Percentiles rank a stretch among this genome's conserved stretches.
Conservation (phyloP, 2,329 filamentous ascomycete genomes). For the Trichoderma sp. region DNA sequence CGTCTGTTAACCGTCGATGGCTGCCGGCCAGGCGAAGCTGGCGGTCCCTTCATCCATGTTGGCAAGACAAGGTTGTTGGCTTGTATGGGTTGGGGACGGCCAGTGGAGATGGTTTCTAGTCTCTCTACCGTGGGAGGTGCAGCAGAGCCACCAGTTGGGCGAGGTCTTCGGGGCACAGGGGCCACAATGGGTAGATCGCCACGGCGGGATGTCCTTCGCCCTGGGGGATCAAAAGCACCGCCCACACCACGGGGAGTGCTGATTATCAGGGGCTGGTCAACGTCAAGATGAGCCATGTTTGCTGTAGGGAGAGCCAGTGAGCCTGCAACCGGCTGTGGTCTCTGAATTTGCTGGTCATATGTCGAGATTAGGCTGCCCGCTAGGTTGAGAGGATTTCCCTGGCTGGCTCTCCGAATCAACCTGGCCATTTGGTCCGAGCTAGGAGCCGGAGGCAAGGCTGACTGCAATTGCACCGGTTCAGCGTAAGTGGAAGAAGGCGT, state of each 20-base stretch:
- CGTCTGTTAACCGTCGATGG: slow-evolving; percentile 46
- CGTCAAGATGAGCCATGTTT: slow-evolving; percentile 21
- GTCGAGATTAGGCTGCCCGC: slow-evolving; percentile 41
- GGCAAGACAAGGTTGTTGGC: slow-evolving; percentile 28
- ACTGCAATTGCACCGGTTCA: slow-evolving; percentile 15
- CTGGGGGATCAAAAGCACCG: slow-evolving; percentile 51
- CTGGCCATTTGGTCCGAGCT: slow-evolving; percentile 41
- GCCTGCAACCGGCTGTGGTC: slow-evolving; percentile 3
- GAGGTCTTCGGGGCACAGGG: slow-evolving; percentile 53
- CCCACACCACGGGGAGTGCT: slow-evolving; percentile 57
- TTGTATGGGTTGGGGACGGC: slow-evolving; percentile 23
- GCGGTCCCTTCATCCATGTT: slow-evolving; percentile 38
- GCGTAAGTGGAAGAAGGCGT: not conserved
- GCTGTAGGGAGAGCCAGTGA: not conserved
- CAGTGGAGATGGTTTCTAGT: slow-evolving; percentile 55
- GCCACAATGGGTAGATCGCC: slow-evolving; percentile 50
- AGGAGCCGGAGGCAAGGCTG: slow-evolving; percentile 40
- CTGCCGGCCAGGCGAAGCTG: slow-evolving; percentile 36
- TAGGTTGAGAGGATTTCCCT: slow-evolving; percentile 40
- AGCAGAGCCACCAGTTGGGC: slow-evolving; percentile 33
- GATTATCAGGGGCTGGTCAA: slow-evolving; percentile 59
- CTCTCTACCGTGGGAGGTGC: slow-evolving; percentile 50
- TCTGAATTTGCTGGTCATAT: not conserved
- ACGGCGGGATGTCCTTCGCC: slow-evolving; percentile 33
- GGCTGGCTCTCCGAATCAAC: slow-evolving; percentile 39